These are phyloP conservation scores for Linnemannia schmuckeri DNA, from an alignment of 192 early-diverging fungal genomes.

Conservation along the genomic window DNA sequence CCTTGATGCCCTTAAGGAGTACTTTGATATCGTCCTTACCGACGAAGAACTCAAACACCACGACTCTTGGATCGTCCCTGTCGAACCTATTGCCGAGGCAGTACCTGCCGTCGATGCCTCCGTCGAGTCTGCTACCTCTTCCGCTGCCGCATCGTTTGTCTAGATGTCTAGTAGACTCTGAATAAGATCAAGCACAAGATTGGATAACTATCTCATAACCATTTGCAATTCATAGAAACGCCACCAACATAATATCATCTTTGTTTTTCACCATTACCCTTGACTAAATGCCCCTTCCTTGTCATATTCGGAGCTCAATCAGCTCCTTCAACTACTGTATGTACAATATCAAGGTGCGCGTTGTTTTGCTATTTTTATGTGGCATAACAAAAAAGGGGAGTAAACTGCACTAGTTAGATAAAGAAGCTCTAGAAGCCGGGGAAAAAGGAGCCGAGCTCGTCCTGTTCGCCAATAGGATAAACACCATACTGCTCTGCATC, in stretches of 20 bases:
- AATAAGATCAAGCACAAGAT: no score
- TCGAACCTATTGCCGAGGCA: background rate
- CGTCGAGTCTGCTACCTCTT: background rate
- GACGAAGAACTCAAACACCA: constrained; percentile 31
- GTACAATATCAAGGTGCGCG: no score
- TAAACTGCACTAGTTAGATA: background rate
- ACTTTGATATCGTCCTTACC: constrained; percentile 32
- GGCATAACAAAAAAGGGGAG: background rate
- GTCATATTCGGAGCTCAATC: no score
- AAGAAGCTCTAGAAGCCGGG: constrained; percentile 33
- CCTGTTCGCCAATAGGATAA: constrained; percentile 40
- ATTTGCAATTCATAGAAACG: no score
- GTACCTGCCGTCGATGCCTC: background rate
- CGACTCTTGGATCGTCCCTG: constrained; percentile 15
- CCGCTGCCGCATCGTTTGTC: no score
- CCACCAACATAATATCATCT: no score
- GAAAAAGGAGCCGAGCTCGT: constrained; percentile 44
- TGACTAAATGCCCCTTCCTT: no score
- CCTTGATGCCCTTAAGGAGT: constrained; percentile 20
- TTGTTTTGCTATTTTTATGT: background rate
- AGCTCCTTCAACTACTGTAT: no score
- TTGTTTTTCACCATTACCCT: no score
- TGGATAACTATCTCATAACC: no score
- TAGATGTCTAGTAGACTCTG: no score
- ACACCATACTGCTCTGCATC: constrained; percentile 63